Base-by-base conservation (phyloP, 371 early-diverging fungal species). In the Catenaria anguillulae region DNA sequence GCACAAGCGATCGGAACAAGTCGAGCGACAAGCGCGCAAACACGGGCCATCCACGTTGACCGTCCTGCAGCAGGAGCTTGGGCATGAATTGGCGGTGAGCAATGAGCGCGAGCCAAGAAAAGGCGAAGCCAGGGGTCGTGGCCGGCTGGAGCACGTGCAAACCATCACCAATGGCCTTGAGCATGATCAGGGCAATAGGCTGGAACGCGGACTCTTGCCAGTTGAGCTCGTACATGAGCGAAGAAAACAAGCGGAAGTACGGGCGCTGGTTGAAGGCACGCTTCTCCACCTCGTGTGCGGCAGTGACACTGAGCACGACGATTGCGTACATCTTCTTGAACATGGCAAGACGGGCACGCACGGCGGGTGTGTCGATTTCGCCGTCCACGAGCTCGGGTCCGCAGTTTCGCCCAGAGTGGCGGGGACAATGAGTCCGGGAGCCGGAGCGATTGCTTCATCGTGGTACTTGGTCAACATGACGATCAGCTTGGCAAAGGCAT, bases 21-120 rank as follows among this genome's bases (percentile, higher is more conserved):
- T 81, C 81, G 13, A 87, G 83, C 29, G 94, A 71, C 50, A 96
- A 74, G 8, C 81, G 70, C 60, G 91, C 90, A 68, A 89, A 91
- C 60, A 83, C 74, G 4, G 89, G 82, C 97, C 97, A 94, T 33
- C 88, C 86, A 75, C 65, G 71, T 67, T 84, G 86, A 59, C 81
- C 78, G 60, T 87, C 88, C 21, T 84, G 76, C 37, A 83, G 61
- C 60, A 92, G 70, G 45, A 97, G 71, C 60, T 87, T 86, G 24
- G 95, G 89, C 87, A 98, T 86, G 64, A 93, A 92, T 62, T 83
- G 77, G 0, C 94, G 78, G 68, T 98, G 94, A 10, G 92, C 88
- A 33, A 93, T 85, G 60, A 98, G 74, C 64, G 88, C 85, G 36
- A 96, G 74, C 98, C 98, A 98, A n/a, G 89, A 88, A 73, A 93